phyloP scores from a whole-genome alignment of 148 eudicot species.

The Fagopyrum homotropicum region DNA sequence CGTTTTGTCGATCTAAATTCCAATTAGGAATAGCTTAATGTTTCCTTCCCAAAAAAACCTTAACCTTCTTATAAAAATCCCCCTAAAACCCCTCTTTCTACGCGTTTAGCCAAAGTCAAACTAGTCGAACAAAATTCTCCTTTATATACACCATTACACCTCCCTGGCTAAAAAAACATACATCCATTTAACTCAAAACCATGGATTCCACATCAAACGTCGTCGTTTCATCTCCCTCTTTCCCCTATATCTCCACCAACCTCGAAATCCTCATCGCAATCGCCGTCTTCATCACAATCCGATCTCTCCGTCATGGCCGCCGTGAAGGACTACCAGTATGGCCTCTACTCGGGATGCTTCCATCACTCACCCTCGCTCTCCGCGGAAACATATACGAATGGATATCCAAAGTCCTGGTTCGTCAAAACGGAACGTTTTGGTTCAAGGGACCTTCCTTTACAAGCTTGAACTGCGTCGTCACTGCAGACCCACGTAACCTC shows the following conservation, averaged over 20 bases:
- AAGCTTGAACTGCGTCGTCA: constrained; percentile 67
- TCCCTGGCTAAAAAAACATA: no score
- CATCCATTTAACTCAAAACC: neutral
- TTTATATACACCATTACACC: no score
- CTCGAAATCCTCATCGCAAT: constrained; percentile 50
- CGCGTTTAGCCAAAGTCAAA: no score
- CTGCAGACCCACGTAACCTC: constrained; percentile 73
- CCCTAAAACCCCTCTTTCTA: no score
- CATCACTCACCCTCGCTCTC: constrained; percentile 53
- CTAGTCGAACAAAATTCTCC: no score
- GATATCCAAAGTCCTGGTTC: constrained; percentile 36
- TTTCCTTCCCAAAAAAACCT: no score
- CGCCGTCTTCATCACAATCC: constrained; percentile 44
- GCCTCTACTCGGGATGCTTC: constrained; percentile 84
- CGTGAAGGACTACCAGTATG: constrained; percentile 61
- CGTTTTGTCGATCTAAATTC: no score
- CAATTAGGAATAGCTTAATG: no score
- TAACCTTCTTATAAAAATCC: no score
- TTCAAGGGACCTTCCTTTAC: constrained; percentile 70
- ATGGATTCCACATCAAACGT: constrained; percentile 7
- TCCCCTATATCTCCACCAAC: constrained; percentile 25
- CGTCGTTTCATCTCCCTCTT: constrained; percentile 2
- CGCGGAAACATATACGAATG: constrained; percentile 54
- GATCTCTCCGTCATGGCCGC: constrained; percentile 41
- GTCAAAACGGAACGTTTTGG: constrained; percentile 51